Base-by-base conservation (phyloP, 2,329 filamentous ascomycete genomes). In the Arthrobotrys musiformis region DNA sequence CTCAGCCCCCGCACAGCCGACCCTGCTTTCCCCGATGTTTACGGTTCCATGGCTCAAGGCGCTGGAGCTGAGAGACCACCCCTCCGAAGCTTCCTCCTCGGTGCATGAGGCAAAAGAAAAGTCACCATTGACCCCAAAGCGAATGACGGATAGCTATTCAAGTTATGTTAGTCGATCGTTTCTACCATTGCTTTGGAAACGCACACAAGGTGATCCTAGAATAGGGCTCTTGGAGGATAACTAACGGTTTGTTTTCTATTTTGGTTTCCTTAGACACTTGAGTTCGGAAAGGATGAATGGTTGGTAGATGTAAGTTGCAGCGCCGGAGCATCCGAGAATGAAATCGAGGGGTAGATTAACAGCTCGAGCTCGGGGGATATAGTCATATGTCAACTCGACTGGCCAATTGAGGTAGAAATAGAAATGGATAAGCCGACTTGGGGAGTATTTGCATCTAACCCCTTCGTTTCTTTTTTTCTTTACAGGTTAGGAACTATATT, bases 241-340 rank as follows among this genome's bases (percentile, higher is more conserved):
- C 70, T 74, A 46, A 74, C 54, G 22, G 11, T 42, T 24, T 28
- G 79, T 54, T 28, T 24, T 15, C 30, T 48, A 13, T 52, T 7
- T 28, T 5, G 9, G n/a, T n/a, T 2, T 11, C n/a, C 58, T 42
- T 83, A 90, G 88, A 84, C 89, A 15, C 85, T 93, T 28, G 91
- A 91, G 5, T 85, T 93, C 8, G 90, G 89, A 4, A 90, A 89
- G 81, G 92, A 93, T 81, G 90, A 91, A 62, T 93, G 90, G 90
- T 85, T 94, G 11, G 86, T 92, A 9, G 92, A 94, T 82, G 91
- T 77, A 67, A 9, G 73, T 52, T 17, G 33, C 22, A 13, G 5
- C 40, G 35, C 9, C n/a, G n/a, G n/a, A n/a, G n/a, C 2, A 7
- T 44, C 13, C 13, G 15, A 8, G 17, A 42, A 8, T 15, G 15